These are phyloP conservation scores for Arachis monticola DNA, from an alignment of 331 rosid genomes.

Conservation along the genomic window DNA sequence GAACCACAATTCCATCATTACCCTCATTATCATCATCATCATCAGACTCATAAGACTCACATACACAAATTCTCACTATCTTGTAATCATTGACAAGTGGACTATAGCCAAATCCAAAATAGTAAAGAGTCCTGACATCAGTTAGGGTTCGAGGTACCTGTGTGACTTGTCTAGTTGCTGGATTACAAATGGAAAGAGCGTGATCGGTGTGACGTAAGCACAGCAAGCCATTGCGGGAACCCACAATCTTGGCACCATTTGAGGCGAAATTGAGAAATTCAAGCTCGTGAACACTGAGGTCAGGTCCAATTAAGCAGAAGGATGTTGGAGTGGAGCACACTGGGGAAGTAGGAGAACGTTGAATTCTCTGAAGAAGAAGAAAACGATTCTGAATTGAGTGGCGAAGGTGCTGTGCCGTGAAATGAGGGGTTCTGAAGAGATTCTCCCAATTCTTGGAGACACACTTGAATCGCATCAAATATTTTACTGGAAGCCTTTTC, in stretches of 20 bases:
- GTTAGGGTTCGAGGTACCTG: slow-evolving; percentile 5
- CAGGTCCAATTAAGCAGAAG: background rate
- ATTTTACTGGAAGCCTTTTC: slow-evolving; percentile 33
- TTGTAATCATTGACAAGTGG: slow-evolving; percentile 32
- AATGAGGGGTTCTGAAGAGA: background rate
- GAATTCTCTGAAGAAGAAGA: slow-evolving; percentile 35
- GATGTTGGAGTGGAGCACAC: background rate
- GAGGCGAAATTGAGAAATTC: background rate
- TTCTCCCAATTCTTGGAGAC: slow-evolving; percentile 20
- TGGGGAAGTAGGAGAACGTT: background rate
- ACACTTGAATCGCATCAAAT: slow-evolving; percentile 27
- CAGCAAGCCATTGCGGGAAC: slow-evolving; percentile 38
- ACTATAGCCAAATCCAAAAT: slow-evolving; percentile 37
- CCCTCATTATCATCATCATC: background rate
- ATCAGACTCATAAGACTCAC: too few relatives aligned
- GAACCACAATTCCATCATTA: background rate
- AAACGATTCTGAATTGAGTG: background rate
- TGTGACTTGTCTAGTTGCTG: slow-evolving; percentile 22
- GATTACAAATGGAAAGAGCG: slow-evolving; percentile 31
- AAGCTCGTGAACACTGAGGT: background rate
- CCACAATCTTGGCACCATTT: background rate
- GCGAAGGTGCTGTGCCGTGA: slow-evolving; percentile 33
- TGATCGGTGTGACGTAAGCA: background rate
- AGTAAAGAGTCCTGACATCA: background rate
- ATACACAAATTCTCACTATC: background rate